Conservation (phyloP, 768 basidiomycete genomes). For the Boletus rubroflammeus region DNA sequence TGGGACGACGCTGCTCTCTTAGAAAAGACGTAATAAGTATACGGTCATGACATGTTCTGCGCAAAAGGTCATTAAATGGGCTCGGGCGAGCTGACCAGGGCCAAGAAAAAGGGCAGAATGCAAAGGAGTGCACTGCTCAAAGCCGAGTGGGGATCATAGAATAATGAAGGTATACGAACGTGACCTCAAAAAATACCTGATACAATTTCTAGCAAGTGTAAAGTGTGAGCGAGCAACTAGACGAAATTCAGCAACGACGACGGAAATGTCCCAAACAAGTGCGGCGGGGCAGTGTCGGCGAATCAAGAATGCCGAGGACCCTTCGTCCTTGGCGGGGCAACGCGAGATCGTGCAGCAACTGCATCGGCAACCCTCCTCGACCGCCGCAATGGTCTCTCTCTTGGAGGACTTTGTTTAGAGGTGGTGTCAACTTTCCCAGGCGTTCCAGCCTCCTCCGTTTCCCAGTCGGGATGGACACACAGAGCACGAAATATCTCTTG, state of each 20-base stretch:
- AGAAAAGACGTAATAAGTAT: constrained; percentile 13
- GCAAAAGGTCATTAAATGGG: constrained; percentile 18
- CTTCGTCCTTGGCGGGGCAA: constrained; percentile 32
- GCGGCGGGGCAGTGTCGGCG: not conserved
- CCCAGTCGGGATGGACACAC: constrained; percentile 57
- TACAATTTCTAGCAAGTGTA: constrained; percentile 26
- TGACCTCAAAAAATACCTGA: constrained; percentile 14
- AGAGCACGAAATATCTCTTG: constrained; percentile 67
- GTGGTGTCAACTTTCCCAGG: constrained; percentile 3
- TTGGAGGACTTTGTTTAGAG: not conserved
- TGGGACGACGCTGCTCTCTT: not conserved
- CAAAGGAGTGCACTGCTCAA: constrained; percentile 11
- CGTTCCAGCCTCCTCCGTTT: constrained; percentile 32
- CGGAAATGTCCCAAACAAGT: not conserved
- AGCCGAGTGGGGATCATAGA: constrained; percentile 25
- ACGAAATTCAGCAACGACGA: constrained; percentile 8
- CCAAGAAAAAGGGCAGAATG: constrained; percentile 13
- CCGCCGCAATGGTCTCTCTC: constrained; percentile 31
- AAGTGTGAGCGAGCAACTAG: constrained; percentile 3
- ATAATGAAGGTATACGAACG: constrained; percentile 25
- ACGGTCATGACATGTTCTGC: constrained; percentile 7
- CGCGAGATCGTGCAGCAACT: constrained; percentile 46
- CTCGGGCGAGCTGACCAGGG: constrained; percentile 3
- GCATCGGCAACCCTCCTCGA: constrained; percentile 70
- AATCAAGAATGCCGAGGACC: constrained; percentile 27